Evolutionary conservation across 768 basidiomycete species (phyloP), one percentile per base, ranked within the genome.

Genomic region (Trametes elegans): DNA sequence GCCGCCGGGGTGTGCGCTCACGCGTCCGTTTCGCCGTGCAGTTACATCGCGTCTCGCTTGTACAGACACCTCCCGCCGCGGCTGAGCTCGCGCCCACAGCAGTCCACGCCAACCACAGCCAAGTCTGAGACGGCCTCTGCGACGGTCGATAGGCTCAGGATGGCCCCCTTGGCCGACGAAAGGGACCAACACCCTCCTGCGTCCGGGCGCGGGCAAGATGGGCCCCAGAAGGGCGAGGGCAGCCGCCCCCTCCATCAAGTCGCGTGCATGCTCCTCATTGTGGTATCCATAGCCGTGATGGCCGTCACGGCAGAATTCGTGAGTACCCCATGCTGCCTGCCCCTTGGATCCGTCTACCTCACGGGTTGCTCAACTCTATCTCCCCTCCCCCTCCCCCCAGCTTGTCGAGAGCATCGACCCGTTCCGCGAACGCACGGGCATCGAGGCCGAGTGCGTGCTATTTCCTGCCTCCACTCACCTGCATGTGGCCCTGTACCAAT

Each of bases 271-370:
- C 60, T 67, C 5, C 71, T 85, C 58, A 75, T 89, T 3, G 29
- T 71, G 3, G 43, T 81, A 24, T 77, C 78, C 29, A 76, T 88
- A 35, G 81, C 66, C 9, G 63, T 89, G 24, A 82, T 87, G 82
- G 85, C 81, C 31, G 73, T 76, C 19, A 89, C 88, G 6, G 85
- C 84, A 27, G 85, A 88, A 76, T 88, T 80, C 74, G 84, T 88
- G 60, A 69, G 75, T 69, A n/a, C n/a, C n/a, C n/a, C n/a, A n/a
- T n/a, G n/a, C n/a, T n/a, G n/a, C n/a, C n/a, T n/a, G n/a, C n/a
- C n/a, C n/a, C n/a, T n/a, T 1, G 28, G 11, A 1, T 4, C 18
- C 19, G 9, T 47, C 9, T 10, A 4, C 26, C 18, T 23, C 5
- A 14, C 4, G 4, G 18, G 13, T 13, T 8, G 13, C 13, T 36